These are phyloP conservation scores for Naganishia albida DNA, from an alignment of 1,284 basidiomycete species.

Conservation along the genomic window DNA sequence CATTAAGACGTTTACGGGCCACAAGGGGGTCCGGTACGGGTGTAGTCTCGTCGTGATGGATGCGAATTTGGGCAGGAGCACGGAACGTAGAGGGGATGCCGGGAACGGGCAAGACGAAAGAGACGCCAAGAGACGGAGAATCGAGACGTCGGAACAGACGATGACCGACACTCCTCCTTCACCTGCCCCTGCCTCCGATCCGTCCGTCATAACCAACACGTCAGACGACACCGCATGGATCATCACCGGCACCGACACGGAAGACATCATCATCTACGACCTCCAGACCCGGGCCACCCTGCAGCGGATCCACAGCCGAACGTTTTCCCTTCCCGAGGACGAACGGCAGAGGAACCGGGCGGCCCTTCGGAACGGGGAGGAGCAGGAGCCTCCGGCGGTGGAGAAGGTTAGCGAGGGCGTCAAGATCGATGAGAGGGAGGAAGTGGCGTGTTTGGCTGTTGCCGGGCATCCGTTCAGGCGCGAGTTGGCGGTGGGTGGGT, in stretches of 20 bases:
- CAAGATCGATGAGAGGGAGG: conserved; percentile 9
- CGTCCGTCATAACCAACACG: background rate
- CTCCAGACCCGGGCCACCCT: conserved; percentile 76
- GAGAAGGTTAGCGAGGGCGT: conserved; percentile 42
- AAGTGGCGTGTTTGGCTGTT: conserved; percentile 46
- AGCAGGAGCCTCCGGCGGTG: background rate
- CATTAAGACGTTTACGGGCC: conserved; percentile 11
- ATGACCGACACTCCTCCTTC: background rate
- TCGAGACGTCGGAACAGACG: background rate
- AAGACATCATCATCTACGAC: conserved; percentile 86
- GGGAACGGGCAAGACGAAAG: background rate
- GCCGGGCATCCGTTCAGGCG: conserved; percentile 62
- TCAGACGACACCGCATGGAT: conserved; percentile 58
- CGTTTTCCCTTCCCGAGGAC: conserved; percentile 66
- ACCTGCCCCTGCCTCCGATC: background rate
- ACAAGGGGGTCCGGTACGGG: conserved; percentile 10
- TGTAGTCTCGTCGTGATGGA: background rate
- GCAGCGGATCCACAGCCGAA: conserved; percentile 66
- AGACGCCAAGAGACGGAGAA: background rate
- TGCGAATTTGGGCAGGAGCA: background rate
- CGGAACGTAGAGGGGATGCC: background rate
- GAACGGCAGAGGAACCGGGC: background rate
- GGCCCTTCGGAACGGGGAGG: background rate
- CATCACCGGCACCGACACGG: conserved; percentile 86
- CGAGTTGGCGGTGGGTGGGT: conserved; percentile 23